Conservation (phyloP, 2,329 filamentous ascomycete species). For the Microsporum ferrugineum region DNA sequence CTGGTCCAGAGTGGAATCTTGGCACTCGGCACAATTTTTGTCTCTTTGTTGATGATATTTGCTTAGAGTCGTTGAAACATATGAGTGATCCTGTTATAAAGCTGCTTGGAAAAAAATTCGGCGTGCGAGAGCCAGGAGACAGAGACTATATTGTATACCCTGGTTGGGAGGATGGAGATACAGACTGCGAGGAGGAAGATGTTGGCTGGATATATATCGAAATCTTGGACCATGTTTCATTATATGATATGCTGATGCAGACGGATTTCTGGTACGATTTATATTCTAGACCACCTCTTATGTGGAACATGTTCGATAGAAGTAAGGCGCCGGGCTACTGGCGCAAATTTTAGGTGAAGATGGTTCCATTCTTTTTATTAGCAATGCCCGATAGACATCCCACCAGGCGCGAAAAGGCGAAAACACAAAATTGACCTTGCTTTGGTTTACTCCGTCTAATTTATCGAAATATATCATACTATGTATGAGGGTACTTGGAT, state of each 20-base stretch:
- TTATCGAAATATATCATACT: too few relatives aligned
- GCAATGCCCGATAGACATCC: conserved; percentile 8
- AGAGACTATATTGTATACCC: conserved; percentile 11
- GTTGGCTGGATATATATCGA: conserved; percentile 16
- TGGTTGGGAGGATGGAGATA: conserved; percentile 13
- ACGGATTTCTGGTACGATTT: neutral
- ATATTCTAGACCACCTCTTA: neutral
- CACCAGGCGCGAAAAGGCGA: too few relatives aligned
- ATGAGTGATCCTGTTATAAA: conserved; percentile 13
- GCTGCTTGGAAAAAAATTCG: conserved; percentile 10
- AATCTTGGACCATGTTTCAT: neutral
- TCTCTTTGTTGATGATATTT: conserved; percentile 16
- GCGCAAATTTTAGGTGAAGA: neutral
- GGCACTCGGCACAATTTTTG: conserved; percentile 14
- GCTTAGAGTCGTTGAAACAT: conserved; percentile 13
- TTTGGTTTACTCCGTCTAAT: too few relatives aligned
- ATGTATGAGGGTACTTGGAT: too few relatives aligned
- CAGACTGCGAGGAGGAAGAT: conserved; percentile 12
- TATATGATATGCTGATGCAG: conserved; percentile 2
- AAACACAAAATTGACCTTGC: too few relatives aligned
- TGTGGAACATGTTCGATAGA: neutral
- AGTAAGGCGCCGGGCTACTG: neutral
- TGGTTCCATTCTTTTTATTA: too few relatives aligned
- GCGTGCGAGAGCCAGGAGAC: conserved; percentile 6
- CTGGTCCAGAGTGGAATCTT: neutral